Evolutionary conservation across 1,284 basidiomycete species (phyloP), one percentile per base, ranked within the genome.

Genomic region (Coniferiporia sulphurascens): DNA sequence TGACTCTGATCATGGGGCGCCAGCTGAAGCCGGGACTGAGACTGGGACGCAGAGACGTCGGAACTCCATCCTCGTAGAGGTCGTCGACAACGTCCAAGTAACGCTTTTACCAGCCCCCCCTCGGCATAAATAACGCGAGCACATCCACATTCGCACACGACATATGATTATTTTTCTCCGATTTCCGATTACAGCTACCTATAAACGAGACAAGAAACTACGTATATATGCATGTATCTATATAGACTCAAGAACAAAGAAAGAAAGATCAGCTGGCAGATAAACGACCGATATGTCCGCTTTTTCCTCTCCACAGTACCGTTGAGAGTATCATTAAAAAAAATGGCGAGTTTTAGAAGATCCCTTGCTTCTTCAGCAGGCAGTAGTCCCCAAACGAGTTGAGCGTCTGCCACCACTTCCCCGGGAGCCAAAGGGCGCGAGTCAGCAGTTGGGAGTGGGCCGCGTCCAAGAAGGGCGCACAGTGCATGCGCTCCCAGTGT

Each of bases 391-490:
- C 87, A 69, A 76, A 89, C 64, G 78, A 78, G 68, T 90, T 90
- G 63, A 70, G 68, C 54, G 67, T 71, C 67, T 83, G 80, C 89
- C 89, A 92, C 59, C 73, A 72, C 45, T 77, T 71, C 6, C 85
- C 83, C 4, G 93, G 94, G 53, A 90, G 71, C 86, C 90, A 95
- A 59, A 96, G 74, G 35, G 83, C 79, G 54, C 94, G 78, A 41
- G 88, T 86, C 65, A 92, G 73, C 62, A 85, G 71, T 49, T 82
- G 77, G 1, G 92, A 93, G 67, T 86, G 79, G n/a, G 78, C 75
- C 2, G 84, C 81, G 70, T 97, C 93, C 59, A 98, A 78, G 79
- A 95, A 95, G 4, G 86, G 83, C 32, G 76, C 73, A 74, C 94
- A 97, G 59, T 72, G 72, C 21, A 91, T 84, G 35, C 84, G 82